Base-by-base conservation (phyloP, 108 stramenopile genomes). In the Chaetoceros muelleri region DNA sequence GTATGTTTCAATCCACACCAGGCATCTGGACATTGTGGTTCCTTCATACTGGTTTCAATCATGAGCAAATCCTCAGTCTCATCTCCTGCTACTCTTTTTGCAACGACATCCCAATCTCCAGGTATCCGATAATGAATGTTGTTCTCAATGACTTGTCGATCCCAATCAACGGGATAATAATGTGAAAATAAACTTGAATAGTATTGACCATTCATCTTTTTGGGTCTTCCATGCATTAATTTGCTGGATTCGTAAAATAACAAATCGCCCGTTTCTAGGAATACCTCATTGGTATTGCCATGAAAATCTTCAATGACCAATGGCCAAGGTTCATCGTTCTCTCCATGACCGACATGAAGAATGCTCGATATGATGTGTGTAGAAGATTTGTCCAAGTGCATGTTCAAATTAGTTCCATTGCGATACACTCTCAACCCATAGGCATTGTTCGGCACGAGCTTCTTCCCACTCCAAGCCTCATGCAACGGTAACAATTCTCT, bases 201-300 rank as follows among this genome's bases (percentile, higher is more conserved):
- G 81, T 79, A 87, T 21, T 55, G 59, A 8, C 90, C 90, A 53
- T 74, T 72, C 59, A 83, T 78, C 55, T 56, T 53, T 31, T 52
- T 61, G 8, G 87, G 91, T 25, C 92, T 68, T 16, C 92, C 92
- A 59, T 90, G 92, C 44, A 82, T 81, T 49, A 71, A 78, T 65
- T 85, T 85, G 55, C 81, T 78, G 34, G 78, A 78, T 70, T 94
- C 88, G 58, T 94, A 94, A 44, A 94, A 71, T 25, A 90, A 44
- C 58, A 94, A 65, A 64, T 90, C 92, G 8, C 92, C 87, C 13
- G 81, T 74, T 55, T 78, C 65, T 34, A 84, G 53, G 53, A 68
- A 61, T 16, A 87, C 68, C 53, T 77, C 77, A 47, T 78, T 78
- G 2, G 65, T 60, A 27, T 56, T 71, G 34, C 83, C 83, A 16